Percentiles rank a stretch among this genome's conserved stretches.
These are phyloP conservation scores for Emmonsia crescens DNA, from an alignment of 2,329 filamentous ascomycete species.

Conservation along the genomic window DNA sequence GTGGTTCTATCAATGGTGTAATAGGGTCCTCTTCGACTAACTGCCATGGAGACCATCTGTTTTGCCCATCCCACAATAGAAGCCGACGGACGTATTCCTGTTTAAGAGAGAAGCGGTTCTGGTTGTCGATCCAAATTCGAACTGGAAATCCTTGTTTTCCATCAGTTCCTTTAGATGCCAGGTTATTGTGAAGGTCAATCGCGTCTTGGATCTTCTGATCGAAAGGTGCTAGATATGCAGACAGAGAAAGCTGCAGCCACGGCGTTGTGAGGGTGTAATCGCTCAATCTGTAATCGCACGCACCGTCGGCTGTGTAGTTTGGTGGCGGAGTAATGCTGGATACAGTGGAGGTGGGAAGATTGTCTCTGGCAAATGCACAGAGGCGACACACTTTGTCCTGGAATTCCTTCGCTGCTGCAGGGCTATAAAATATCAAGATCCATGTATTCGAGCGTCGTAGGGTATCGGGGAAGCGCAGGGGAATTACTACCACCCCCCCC, in stretches of 20 bases:
- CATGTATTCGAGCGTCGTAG: slow-evolving; percentile 13
- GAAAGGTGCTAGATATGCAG: slow-evolving; percentile 13
- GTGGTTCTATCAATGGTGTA: slow-evolving; percentile 4
- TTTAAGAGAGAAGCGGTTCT: neutral
- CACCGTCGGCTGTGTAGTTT: slow-evolving; percentile 5
- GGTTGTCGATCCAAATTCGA: slow-evolving; percentile 11
- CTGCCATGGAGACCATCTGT: slow-evolving; percentile 11
- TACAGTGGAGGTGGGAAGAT: slow-evolving; percentile 6
- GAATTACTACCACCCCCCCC: slow-evolving; percentile 13
- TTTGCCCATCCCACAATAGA: slow-evolving; percentile 11
- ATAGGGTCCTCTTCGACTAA: slow-evolving; percentile 11
- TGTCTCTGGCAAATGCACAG: slow-evolving; percentile 9
- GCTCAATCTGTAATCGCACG: slow-evolving; percentile 6
- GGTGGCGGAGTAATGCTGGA: slow-evolving; percentile 11
- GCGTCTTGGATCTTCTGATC: slow-evolving; percentile 8
- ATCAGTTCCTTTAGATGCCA: neutral
- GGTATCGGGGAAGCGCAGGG: slow-evolving; percentile 11
- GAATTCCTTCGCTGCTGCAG: slow-evolving; percentile 14
- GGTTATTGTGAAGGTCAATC: slow-evolving; percentile 10
- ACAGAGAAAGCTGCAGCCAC: slow-evolving; percentile 10
- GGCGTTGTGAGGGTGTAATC: slow-evolving; percentile 15
- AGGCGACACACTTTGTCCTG: slow-evolving; percentile 12
- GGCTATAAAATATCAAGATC: slow-evolving; percentile 15
- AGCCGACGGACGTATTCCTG: slow-evolving; percentile 8
- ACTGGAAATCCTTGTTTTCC: slow-evolving; percentile 9